Evolutionary conservation across 106 monocot genomes (phyloP).

Genomic region (Dioscorea dumetorum): DNA sequence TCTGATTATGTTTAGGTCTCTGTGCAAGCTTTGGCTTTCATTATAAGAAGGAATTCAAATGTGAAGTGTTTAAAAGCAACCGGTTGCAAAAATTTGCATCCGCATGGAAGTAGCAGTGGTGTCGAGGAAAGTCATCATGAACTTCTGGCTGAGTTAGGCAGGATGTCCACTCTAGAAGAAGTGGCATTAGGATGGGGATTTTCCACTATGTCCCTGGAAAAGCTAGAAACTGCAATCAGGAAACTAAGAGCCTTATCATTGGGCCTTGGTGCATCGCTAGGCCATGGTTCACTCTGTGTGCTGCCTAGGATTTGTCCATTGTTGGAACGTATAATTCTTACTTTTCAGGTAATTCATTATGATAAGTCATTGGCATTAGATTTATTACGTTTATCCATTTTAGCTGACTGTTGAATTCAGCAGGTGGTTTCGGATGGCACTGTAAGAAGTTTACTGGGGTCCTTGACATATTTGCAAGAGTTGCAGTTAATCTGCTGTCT

Average conservation of each 20-base stretch:
- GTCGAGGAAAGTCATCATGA: slow-evolving; percentile 13
- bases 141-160: slow-evolving; percentile 22
- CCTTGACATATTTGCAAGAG: slow-evolving; percentile 28
- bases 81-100: slow-evolving; percentile 37
- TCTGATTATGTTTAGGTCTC: slow-evolving; percentile 32
- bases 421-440: slow-evolving; percentile 57
- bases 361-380: background rate
- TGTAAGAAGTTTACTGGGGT: slow-evolving; percentile 43
- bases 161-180: slow-evolving; percentile 44
- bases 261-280: slow-evolving; percentile 56
- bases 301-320: slow-evolving; percentile 47
- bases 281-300: slow-evolving; percentile 23
- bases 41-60: slow-evolving; percentile 40
- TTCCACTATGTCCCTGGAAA: slow-evolving; percentile 29
- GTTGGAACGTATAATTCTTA: slow-evolving; percentile 50
- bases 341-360: slow-evolving; percentile 50
- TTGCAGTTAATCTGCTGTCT: slow-evolving; percentile 45
- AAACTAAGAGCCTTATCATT: slow-evolving; percentile 39
- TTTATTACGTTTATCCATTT: background rate
- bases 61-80: slow-evolving; percentile 48
- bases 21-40: slow-evolving; percentile 27
- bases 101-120: background rate
- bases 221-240: slow-evolving; percentile 20
- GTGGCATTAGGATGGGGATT: slow-evolving; percentile 78
- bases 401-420: slow-evolving; percentile 1